These are phyloP conservation scores for Colletotrichum liriopes DNA, from an alignment of 2,329 filamentous ascomycete species.

Conservation along the genomic window DNA sequence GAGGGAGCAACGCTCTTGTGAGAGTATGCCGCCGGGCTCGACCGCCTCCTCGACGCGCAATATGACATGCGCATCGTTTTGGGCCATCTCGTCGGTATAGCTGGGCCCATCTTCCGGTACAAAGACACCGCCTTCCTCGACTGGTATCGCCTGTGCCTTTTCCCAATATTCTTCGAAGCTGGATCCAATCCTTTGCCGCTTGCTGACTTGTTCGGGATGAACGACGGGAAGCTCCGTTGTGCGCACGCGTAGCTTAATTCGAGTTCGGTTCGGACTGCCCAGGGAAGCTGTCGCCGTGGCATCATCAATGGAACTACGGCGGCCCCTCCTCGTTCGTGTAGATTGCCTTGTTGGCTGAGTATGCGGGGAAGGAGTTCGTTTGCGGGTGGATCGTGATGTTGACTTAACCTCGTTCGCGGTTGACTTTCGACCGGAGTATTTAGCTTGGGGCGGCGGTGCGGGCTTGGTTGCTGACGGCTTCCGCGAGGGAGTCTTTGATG, in stretches of 20 bases:
- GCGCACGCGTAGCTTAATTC: conserved; percentile 66
- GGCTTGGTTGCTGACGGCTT: conserved; percentile 39
- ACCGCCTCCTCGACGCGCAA: conserved; percentile 80
- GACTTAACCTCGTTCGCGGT: conserved; percentile 51
- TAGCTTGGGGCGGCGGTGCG: conserved; percentile 43
- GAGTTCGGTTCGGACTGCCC: conserved; percentile 51
- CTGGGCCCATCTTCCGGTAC: conserved; percentile 69
- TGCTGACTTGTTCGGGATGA: conserved; percentile 71
- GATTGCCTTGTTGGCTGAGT: conserved; percentile 58
- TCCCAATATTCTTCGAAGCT: conserved; percentile 73
- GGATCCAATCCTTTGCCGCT: conserved; percentile 67
- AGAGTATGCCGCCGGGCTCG: conserved; percentile 82
- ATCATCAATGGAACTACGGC: conserved; percentile 55
- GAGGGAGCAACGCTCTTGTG: conserved; percentile 77
- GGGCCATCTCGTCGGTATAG: conserved; percentile 74
- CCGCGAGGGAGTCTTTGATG: conserved; percentile 49
- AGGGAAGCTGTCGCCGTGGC: conserved; percentile 37
- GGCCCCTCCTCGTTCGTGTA: conserved; percentile 60
- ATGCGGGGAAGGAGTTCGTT: conserved; percentile 59
- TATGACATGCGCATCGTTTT: conserved; percentile 79
- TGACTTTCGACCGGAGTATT: conserved; percentile 50
- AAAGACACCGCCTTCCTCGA: conserved; percentile 72
- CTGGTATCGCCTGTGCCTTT: conserved; percentile 65
- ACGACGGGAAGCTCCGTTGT: conserved; percentile 69
- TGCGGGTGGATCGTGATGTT: conserved; percentile 54